Conservation (phyloP, 805 yeast genomes). For the Nakazawaea peltata region DNA sequence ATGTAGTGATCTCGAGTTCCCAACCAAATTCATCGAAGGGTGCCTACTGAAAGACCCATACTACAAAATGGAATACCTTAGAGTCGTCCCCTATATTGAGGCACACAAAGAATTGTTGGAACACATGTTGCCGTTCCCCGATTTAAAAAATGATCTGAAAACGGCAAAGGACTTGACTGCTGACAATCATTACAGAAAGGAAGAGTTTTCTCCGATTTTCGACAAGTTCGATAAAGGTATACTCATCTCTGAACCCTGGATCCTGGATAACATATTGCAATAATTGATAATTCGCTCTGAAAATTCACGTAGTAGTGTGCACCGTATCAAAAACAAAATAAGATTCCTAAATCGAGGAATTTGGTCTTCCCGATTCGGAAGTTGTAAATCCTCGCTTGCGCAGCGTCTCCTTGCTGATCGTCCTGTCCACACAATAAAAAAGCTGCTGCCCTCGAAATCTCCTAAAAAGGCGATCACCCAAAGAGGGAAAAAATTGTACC, state of each 20-base stretch:
- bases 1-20: not conserved
- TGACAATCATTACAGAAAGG: not conserved
- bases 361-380: too few relatives aligned
- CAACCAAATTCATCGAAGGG: not conserved
- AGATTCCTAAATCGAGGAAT: too few relatives aligned
- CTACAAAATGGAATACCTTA: not conserved
- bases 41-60: slow-evolving; percentile 1
- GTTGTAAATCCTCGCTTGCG: too few relatives aligned
- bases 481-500: too few relatives aligned
- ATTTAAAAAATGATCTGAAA: not conserved
- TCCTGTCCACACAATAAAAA: too few relatives aligned
- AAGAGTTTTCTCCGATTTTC: not conserved
- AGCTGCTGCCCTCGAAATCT: too few relatives aligned
- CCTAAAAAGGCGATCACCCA: too few relatives aligned
- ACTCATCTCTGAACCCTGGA: slow-evolving; percentile 8
- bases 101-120: not conserved
- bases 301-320: too few relatives aligned
- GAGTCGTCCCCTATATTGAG: slow-evolving; percentile 1
- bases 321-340: too few relatives aligned
- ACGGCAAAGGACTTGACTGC: slow-evolving; percentile 2
- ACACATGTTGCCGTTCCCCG: slow-evolving; percentile 1
- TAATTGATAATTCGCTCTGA: not conserved
- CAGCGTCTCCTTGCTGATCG: too few relatives aligned
- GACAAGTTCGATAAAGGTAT: slow-evolving; percentile 1
- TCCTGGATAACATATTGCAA: slow-evolving; percentile 1